Evolutionary conservation across 805 yeast species (phyloP).

Genomic region (Yamadazyma endophytica): DNA sequence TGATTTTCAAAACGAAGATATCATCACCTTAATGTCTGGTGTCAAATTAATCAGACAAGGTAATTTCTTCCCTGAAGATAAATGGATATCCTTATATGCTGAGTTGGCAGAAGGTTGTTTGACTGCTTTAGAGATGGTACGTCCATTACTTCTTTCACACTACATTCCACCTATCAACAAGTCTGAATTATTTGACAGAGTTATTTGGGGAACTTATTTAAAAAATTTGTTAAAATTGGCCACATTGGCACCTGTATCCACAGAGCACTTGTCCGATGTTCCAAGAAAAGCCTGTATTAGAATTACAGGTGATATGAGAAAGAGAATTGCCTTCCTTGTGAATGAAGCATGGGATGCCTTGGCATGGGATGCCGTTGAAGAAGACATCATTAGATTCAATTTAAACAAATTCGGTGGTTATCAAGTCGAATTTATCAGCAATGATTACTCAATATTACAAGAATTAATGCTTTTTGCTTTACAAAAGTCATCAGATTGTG

Average conservation of each 20-base stretch:
- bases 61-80: constrained; percentile 59
- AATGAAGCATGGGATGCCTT: constrained; percentile 69
- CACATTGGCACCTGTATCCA: constrained; percentile 62
- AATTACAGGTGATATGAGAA: constrained; percentile 61
- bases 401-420: constrained; percentile 62
- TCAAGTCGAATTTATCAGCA: constrained; percentile 60
- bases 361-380: constrained; percentile 60
- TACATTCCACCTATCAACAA: constrained; percentile 51
- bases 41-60: constrained; percentile 50
- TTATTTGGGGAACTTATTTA: constrained; percentile 66
- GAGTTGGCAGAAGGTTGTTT: constrained; percentile 54
- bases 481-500: constrained; percentile 61
- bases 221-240: constrained; percentile 54
- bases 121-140: constrained; percentile 49
- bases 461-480: constrained; percentile 65
- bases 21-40: constrained; percentile 41
- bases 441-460: constrained; percentile 56
- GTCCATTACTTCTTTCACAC: constrained; percentile 44
- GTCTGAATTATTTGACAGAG: constrained; percentile 52
- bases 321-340: constrained; percentile 51
- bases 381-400: constrained; percentile 55
- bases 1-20: constrained; percentile 41
- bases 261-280: constrained; percentile 66
- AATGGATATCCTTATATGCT: constrained; percentile 71
- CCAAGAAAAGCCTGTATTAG: constrained; percentile 67